Percentiles rank a stretch among this genome's conserved stretches.
These are phyloP conservation scores for Verbascum thapsus DNA, from an alignment of 257 asterid species.

Conservation along the genomic window DNA sequence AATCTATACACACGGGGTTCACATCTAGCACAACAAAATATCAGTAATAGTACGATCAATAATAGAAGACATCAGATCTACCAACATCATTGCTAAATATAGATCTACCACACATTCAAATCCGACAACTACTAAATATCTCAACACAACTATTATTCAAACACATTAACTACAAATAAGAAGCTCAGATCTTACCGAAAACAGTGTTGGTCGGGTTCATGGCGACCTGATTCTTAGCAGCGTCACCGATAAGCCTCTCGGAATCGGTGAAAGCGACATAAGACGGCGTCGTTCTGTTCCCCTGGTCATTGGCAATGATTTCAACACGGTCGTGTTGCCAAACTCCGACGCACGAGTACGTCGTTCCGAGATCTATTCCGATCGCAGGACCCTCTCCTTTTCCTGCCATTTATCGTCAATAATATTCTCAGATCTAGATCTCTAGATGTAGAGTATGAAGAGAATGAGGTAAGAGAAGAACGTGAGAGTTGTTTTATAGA, in stretches of 20 bases:
- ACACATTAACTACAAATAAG: background rate
- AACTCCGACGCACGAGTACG: constrained; percentile 52
- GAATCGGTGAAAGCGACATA: constrained; percentile 49
- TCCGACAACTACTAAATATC: background rate
- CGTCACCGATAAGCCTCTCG: constrained; percentile 54
- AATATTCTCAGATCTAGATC: background rate
- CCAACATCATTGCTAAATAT: background rate
- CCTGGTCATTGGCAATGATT: constrained; percentile 55
- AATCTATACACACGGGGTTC: too few species aligned
- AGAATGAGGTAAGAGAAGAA: too few species aligned
- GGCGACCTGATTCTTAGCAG: constrained; percentile 57
- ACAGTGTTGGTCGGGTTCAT: constrained; percentile 58
- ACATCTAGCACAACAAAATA: too few species aligned
- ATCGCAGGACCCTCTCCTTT: constrained; percentile 54
- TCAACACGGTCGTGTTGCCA: constrained; percentile 57
- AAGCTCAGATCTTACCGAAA: constrained; percentile 39
- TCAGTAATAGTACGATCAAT: background rate
- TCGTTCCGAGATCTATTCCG: constrained; percentile 54
- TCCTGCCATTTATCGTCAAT: constrained; percentile 31
- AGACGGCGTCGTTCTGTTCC: constrained; percentile 54
- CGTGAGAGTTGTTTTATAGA: constrained; percentile 25
- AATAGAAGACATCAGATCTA: background rate
- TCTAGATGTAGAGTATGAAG: too few species aligned
- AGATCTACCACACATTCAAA: constrained; percentile 1
- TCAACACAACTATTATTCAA: background rate